These are phyloP conservation scores for Akanthomyces lecanii DNA, from an alignment of 2,329 filamentous ascomycete species.

Conservation along the genomic window DNA sequence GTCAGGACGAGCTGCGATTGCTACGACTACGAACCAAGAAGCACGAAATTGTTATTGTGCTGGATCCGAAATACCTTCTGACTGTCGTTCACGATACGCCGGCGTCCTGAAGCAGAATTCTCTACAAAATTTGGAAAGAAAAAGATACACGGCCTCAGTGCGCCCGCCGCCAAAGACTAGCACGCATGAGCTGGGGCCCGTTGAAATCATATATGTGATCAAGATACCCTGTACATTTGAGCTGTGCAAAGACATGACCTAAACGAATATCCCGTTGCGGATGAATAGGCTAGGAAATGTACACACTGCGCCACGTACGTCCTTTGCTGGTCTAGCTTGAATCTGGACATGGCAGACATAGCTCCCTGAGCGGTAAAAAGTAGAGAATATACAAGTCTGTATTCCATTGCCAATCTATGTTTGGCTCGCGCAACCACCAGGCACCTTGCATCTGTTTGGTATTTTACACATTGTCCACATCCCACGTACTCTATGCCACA, in stretches of 20 bases:
- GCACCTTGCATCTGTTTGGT: neutral
- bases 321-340: neutral
- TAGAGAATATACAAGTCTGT: neutral
- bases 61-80: slow-evolving; percentile 73
- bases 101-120: slow-evolving; percentile 45
- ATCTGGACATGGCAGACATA: neutral
- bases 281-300: neutral
- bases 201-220: neutral
- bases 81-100: slow-evolving; percentile 81
- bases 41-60: slow-evolving; percentile 79
- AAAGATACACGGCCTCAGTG: too few relatives aligned
- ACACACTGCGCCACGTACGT: neutral
- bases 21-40: slow-evolving; percentile 76
- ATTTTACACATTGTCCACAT: slow-evolving; percentile 1
- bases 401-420: neutral
- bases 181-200: neutral
- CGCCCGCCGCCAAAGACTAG: neutral
- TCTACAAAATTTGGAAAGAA: neutral
- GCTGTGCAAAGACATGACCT: neutral
- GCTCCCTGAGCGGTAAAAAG: neutral
- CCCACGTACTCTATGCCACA: neutral
- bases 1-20: slow-evolving; percentile 70
- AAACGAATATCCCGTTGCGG: too few relatives aligned
- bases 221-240: slow-evolving; percentile 9
- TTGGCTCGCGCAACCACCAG: neutral